Evolutionary conservation across 2,329 filamentous ascomycete genomes (phyloP).

Genomic region (Trichothecium sympodiale): DNA sequence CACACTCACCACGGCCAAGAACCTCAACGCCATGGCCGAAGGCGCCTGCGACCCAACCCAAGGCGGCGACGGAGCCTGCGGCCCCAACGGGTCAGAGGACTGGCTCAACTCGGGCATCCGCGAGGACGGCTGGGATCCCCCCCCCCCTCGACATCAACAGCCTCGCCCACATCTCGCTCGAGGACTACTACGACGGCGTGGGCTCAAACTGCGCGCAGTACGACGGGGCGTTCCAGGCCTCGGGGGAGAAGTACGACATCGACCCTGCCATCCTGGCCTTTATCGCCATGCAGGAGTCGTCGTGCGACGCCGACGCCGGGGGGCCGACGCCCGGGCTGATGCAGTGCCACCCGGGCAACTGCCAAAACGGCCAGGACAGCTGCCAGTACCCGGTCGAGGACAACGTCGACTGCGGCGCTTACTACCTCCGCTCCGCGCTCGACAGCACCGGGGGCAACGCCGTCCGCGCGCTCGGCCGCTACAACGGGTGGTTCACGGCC

Average conservation of each 20-base stretch:
- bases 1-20: conserved; percentile 1
- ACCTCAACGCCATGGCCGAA: conserved; percentile 7
- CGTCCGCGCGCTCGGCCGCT: conserved; percentile 19
- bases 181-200: conserved; percentile 14
- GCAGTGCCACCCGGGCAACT: conserved; percentile 23
- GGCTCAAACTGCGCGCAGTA: conserved; percentile 17
- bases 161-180: conserved; percentile 14
- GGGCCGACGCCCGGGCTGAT: conserved; percentile 22
- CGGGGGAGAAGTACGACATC: conserved; percentile 18
- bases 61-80: conserved; percentile 11
- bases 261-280: conserved; percentile 22
- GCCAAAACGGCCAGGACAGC: conserved; percentile 15
- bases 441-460: conserved; percentile 16
- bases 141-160: conserved; percentile 19
- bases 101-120: conserved; percentile 19
- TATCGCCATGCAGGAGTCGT: conserved; percentile 24
- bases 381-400: conserved; percentile 21
- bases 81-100: conserved; percentile 14
- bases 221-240: conserved; percentile 19
- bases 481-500: conserved; percentile 24
- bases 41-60: conserved; percentile 11
- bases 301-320: conserved; percentile 21
- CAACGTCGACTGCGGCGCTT: conserved; percentile 21
- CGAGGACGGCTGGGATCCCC: conserved; percentile 18
- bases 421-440: conserved; percentile 15